A percentile compares a stretch with the other conserved stretches of the same genome.
Conservation (phyloP, 2,329 filamentous ascomycete species). For the Metarhizium rileyi region DNA sequence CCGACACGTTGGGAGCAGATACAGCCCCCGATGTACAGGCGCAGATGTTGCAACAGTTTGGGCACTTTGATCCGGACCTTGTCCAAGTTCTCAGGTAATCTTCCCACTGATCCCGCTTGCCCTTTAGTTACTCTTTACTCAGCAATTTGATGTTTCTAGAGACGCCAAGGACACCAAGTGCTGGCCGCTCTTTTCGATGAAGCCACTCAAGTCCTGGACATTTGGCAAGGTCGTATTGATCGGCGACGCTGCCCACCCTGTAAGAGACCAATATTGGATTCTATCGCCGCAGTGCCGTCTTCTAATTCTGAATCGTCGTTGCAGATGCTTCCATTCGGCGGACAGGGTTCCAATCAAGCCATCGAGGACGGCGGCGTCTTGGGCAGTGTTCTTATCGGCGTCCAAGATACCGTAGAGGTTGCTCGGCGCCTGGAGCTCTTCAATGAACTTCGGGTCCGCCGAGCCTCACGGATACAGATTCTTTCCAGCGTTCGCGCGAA, state of each 20-base stretch:
- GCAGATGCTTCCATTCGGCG: slow-evolving; percentile 8
- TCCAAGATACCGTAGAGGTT: neutral
- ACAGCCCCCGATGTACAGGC: neutral
- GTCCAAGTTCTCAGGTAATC: slow-evolving; percentile 2
- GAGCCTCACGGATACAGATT: slow-evolving; percentile 2
- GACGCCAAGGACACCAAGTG: slow-evolving; percentile 1
- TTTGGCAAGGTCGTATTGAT: slow-evolving; percentile 4
- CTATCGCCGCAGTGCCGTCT: neutral
- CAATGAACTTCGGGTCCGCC: neutral
- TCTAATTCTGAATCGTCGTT: neutral
- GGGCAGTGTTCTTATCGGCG: slow-evolving; percentile 1
- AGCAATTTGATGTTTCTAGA: neutral
- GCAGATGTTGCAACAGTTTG: slow-evolving; percentile 6
- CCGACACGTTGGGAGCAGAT: neutral
- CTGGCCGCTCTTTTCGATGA: slow-evolving; percentile 6
- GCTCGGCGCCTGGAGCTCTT: slow-evolving; percentile 1
- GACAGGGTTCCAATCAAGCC: slow-evolving; percentile 7
- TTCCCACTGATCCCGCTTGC: neutral
- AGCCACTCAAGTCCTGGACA: slow-evolving; percentile 4
- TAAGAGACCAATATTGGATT: neutral
- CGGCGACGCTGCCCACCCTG: slow-evolving; percentile 8
- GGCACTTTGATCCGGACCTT: slow-evolving; percentile 2
- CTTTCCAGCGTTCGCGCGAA: slow-evolving; percentile 3
- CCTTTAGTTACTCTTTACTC: neutral
- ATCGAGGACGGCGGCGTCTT: slow-evolving; percentile 5